A percentile compares a stretch with the other conserved stretches of the same genome.
Evolutionary conservation across 257 asterid species (phyloP).

Genomic region (Fraxinus excelsior): DNA sequence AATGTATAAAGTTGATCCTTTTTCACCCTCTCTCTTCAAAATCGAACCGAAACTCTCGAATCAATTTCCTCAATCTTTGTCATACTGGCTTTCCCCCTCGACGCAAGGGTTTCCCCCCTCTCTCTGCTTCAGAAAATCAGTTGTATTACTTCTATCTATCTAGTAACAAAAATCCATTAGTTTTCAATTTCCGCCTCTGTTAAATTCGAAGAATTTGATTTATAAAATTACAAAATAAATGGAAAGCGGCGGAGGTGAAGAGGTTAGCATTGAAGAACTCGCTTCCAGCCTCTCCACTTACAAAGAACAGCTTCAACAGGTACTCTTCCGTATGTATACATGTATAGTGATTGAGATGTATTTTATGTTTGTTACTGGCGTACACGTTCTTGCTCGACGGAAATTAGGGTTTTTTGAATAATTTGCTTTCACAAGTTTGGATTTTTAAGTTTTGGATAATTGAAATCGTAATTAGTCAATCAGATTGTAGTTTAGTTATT

Average conservation of each 20-base stretch:
- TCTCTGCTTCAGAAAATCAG: not conserved
- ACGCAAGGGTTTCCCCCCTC: not conserved
- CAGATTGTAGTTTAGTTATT: not conserved
- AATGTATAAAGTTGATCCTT: too few relatives aligned
- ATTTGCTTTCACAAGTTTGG: not conserved
- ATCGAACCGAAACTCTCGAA: not conserved
- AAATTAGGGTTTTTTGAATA: not conserved
- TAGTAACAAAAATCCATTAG: not conserved
- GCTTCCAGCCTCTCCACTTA: slow-evolving; percentile 84
- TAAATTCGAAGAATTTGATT: not conserved
- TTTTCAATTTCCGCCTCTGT: not conserved
- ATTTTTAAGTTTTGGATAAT: not conserved
- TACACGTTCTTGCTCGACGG: not conserved
- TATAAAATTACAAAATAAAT: not conserved
- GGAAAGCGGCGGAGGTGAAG: slow-evolving; percentile 60
- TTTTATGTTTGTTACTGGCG: not conserved
- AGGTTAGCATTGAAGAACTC: slow-evolving; percentile 81
- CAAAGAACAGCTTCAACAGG: slow-evolving; percentile 93
- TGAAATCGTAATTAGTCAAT: not conserved
- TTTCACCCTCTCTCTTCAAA: not conserved
- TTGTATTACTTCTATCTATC: not conserved
- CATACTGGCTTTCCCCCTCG: not conserved
- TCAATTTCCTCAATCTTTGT: not conserved
- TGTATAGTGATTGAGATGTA: not conserved
- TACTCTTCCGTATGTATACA: slow-evolving; percentile 21